Evolutionary conservation across 495 filamentous ascomycete species (phyloP).

Genomic region (Podospora bellae-mahoneyi): DNA sequence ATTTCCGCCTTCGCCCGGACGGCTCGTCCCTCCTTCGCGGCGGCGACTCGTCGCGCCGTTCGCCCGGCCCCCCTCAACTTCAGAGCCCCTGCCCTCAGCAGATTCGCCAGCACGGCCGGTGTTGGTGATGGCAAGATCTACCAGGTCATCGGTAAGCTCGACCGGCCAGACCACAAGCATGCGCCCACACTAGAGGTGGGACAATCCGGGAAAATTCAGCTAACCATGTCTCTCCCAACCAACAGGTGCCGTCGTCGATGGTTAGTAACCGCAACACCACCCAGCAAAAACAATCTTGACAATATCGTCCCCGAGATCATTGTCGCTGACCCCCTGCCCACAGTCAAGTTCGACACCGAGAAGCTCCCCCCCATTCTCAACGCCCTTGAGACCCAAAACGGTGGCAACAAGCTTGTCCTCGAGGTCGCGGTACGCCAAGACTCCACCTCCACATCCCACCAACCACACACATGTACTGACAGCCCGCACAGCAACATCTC

Average conservation of each 20-base stretch:
- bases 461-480: constrained; percentile 38
- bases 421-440: constrained; percentile 82
- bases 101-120: constrained; percentile 67
- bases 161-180: not conserved
- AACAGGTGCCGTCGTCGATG: constrained; percentile 72
- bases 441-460: constrained; percentile 4
- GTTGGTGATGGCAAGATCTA: constrained; percentile 75
- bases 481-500: constrained; percentile 82
- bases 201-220: constrained; percentile 23
- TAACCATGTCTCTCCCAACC: constrained; percentile 41
- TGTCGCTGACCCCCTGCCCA: constrained; percentile 26
- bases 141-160: constrained; percentile 55
- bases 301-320: constrained; percentile 11
- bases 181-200: not conserved
- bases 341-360: constrained; percentile 89
- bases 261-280: constrained; percentile 47
- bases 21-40: constrained; percentile 67
- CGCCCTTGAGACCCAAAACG: constrained; percentile 86
- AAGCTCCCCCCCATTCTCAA: constrained; percentile 97
- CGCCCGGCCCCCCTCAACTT: constrained; percentile 60
- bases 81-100: constrained; percentile 57
- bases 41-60: constrained; percentile 63
- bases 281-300: constrained; percentile 1
- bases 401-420: constrained; percentile 89
- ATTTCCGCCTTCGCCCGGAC: constrained; percentile 77